Evolutionary conservation across 352 stramenopile genomes (phyloP), one percentile per base, ranked within the genome.

Genomic region (Pilasporangium apinafurcum): DNA sequence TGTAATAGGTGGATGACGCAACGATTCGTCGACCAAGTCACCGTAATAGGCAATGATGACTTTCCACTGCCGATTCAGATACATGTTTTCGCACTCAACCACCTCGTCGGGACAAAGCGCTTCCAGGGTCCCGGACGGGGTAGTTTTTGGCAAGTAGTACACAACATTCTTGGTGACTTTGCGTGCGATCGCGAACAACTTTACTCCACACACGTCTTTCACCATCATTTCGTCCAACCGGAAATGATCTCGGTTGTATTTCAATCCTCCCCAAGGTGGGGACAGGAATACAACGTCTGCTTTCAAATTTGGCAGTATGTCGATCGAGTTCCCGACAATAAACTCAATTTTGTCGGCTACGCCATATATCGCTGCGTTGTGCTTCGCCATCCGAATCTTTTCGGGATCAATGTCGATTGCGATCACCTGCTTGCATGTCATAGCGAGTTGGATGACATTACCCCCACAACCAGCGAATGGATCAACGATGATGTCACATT

Each of bases 361-460:
- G 14, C 84, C 86, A 48, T 97, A 97, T 48, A 96, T 86, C 14
- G 49, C 44, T 32, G 89, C 89, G 56, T 97, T 97, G 47, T 95
- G 81, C 44, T 88, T 79, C 4, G 87, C 89, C 65, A 95, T 93
- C 14, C 71, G 70, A n/a, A 97, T 77, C 46, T 94, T 95, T 14
- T 73, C 62, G 4, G 80, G 78, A 45, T 97, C 88, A 31, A 96
- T 78, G 38, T 97, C 89, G 44, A 97, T 95, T n/a, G 83, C 88
- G 44, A 97, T 92, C 10, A 98, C 92, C 14, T 87, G 65, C 16
- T 80, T 76, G 47, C 86, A 96, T 8, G 79, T 88, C 46, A 68
- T 68, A 12, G 92, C 92, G 33, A 98, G 74, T 51, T 97, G 89
- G 51, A 98, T 96, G 13, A 89, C 80, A 55, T 98, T 98, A 22